Percentiles rank a stretch among this genome's conserved stretches.
Conservation (phyloP, 108 stramenopile species). For the Thalassiosira profunda region DNA sequence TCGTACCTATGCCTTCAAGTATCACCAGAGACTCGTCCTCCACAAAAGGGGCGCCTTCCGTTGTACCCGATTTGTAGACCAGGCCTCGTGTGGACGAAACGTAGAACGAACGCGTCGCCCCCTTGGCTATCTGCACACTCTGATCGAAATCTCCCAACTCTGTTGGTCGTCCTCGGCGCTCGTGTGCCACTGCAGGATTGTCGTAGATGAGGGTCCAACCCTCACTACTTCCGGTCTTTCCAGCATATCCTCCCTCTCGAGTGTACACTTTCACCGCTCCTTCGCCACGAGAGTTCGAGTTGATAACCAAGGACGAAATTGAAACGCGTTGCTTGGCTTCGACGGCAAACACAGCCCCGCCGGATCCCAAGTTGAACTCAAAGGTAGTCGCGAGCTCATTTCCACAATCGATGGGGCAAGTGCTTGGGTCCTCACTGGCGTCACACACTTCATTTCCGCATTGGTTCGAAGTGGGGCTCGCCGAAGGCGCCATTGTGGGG, state of each 20-base stretch:
- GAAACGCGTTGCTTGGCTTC: constrained; percentile 8
- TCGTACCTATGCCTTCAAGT: constrained; percentile 20
- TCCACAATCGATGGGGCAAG: constrained; percentile 17
- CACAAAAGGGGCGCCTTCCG: not conserved
- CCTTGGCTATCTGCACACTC: not conserved
- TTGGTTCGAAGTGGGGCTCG: too few relatives aligned
- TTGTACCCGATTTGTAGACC: constrained; percentile 12
- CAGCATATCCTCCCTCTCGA: constrained; percentile 12
- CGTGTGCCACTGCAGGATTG: not conserved
- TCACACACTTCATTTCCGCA: constrained; percentile 10
- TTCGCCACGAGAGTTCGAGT: constrained; percentile 3
- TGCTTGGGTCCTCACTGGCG: not conserved
- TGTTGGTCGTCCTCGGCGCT: constrained; percentile 5
- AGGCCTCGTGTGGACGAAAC: constrained; percentile 6
- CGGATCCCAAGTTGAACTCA: constrained; percentile 23
- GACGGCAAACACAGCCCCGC: constrained; percentile 20
- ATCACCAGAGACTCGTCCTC: constrained; percentile 8
- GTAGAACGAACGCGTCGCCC: constrained; percentile 19
- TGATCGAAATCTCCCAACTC: constrained; percentile 13
- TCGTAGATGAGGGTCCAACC: constrained; percentile 18
- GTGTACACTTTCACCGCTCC: constrained; percentile 31
- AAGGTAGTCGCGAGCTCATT: constrained; percentile 13
- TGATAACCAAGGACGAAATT: constrained; percentile 14
- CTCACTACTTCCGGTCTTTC: constrained; percentile 4
- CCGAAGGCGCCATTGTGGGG: too few relatives aligned